Conservation (phyloP, 768 basidiomycete genomes). For the Imleria badia region DNA sequence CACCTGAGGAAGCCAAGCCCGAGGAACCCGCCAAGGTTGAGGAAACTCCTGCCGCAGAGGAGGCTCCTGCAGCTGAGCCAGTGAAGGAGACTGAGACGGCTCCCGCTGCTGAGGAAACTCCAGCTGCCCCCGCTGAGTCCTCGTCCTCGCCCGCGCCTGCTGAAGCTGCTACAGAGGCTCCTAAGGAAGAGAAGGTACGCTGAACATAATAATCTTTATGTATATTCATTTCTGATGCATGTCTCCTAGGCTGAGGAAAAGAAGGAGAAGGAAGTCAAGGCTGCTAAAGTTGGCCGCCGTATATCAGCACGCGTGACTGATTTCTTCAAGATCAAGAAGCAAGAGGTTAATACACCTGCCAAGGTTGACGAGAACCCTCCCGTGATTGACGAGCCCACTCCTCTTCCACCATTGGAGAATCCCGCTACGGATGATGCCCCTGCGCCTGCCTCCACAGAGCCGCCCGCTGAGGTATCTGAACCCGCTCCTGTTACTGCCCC, state of each 20-base stretch:
- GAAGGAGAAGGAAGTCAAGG: slow-evolving; percentile 50
- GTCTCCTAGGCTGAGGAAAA: slow-evolving; percentile 43
- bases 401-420: slow-evolving; percentile 83
- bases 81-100: slow-evolving; percentile 66
- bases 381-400: slow-evolving; percentile 79
- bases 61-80: slow-evolving; percentile 46
- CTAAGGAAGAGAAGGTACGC: slow-evolving; percentile 63
- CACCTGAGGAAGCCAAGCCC: slow-evolving; percentile 26
- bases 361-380: slow-evolving; percentile 91
- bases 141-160: slow-evolving; percentile 31
- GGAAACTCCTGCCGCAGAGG: slow-evolving; percentile 37
- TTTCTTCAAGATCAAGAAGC: slow-evolving; percentile 76
- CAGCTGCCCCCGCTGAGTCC: slow-evolving; percentile 28
- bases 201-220: accelerated
- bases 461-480: slow-evolving; percentile 35
- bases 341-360: slow-evolving; percentile 62
- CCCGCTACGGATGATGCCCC: slow-evolving; percentile 58
- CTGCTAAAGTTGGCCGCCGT: slow-evolving; percentile 73
- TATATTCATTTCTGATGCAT: background rate
- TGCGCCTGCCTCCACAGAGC: slow-evolving; percentile 35
- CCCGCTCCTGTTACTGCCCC: slow-evolving; percentile 53
- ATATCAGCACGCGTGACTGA: slow-evolving; percentile 81
- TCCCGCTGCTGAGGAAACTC: slow-evolving; percentile 19
- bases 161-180: slow-evolving; percentile 38
- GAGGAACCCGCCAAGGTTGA: slow-evolving; percentile 43